A percentile compares a stretch with the other conserved stretches of the same genome.
Evolutionary conservation across 2,329 filamentous ascomycete genomes (phyloP).

Genomic region (Zymoseptoria pseudotritici): DNA sequence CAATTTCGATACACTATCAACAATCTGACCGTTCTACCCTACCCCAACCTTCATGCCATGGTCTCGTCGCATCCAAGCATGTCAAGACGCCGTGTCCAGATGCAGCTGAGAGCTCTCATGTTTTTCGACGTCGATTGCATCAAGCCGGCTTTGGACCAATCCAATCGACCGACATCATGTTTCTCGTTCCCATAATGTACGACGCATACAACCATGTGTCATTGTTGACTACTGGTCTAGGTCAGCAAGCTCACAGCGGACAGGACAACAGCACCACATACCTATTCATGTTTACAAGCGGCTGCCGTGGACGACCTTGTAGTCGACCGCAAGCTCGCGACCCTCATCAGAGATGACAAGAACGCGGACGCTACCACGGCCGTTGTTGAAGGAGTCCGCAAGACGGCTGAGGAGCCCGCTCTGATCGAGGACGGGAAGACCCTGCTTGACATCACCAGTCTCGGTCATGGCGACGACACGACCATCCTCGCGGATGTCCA

Average conservation of each 20-base stretch:
- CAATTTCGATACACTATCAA: slow-evolving; percentile 8
- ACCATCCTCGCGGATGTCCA: slow-evolving; percentile 84
- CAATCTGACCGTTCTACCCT: slow-evolving; percentile 11
- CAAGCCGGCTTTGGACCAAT: background rate
- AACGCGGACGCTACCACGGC: slow-evolving; percentile 87
- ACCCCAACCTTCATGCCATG: slow-evolving; percentile 3
- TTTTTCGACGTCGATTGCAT: background rate
- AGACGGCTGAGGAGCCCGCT: slow-evolving; percentile 79
- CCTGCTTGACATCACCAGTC: slow-evolving; percentile 96
- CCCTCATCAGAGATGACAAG: slow-evolving; percentile 92
- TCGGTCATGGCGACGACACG: slow-evolving; percentile 94
- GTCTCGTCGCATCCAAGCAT: slow-evolving; percentile 6
- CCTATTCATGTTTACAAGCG: slow-evolving; percentile 45
- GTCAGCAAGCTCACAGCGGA: background rate
- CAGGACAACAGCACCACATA: background rate
- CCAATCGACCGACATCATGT: background rate
- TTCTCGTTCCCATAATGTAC: background rate
- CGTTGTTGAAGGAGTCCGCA: slow-evolving; percentile 75
- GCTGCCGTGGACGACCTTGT: slow-evolving; percentile 89
- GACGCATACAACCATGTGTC: background rate
- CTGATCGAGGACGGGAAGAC: slow-evolving; percentile 88
- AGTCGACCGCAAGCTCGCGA: slow-evolving; percentile 93
- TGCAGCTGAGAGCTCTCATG: background rate
- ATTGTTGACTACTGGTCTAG: background rate
- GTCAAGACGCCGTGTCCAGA: slow-evolving; percentile 5